phyloP scores from a whole-genome alignment of 495 filamentous ascomycete species.

The Saxophila tyrrhenica region DNA sequence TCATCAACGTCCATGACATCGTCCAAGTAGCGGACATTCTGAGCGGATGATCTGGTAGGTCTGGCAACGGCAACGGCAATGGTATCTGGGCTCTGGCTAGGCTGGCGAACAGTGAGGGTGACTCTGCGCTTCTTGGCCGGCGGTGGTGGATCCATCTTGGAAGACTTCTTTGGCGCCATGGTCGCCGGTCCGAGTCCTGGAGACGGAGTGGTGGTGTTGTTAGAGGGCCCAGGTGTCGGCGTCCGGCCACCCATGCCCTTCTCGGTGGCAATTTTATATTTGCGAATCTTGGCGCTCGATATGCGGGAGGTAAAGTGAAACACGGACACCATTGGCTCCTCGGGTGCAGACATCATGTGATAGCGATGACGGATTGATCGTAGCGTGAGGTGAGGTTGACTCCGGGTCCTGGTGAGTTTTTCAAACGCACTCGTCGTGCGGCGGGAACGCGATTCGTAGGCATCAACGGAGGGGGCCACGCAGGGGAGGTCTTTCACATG shows the following conservation, averaged over 20 bases:
- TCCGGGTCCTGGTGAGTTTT: not conserved
- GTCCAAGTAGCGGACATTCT: slow-evolving; percentile 15
- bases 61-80: not conserved
- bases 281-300: slow-evolving; percentile 17
- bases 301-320: slow-evolving; percentile 18
- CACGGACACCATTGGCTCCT: slow-evolving; percentile 8
- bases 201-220: not conserved
- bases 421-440: not conserved
- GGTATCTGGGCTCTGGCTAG: not conserved
- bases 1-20: slow-evolving; percentile 1
- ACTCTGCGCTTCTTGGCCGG: slow-evolving; percentile 8
- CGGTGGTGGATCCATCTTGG: slow-evolving; percentile 9
- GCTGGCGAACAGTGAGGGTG: slow-evolving; percentile 4
- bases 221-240: not conserved
- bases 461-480: not conserved
- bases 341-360: not conserved
- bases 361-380: not conserved
- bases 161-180: too few relatives aligned
- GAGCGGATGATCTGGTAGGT: not conserved
- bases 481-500: not conserved
- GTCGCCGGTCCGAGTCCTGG: not conserved
- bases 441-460: not conserved
- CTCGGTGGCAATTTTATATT: slow-evolving; percentile 18
- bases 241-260: slow-evolving; percentile 9
- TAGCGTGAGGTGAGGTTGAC: not conserved